A percentile compares a stretch with the other conserved stretches of the same genome.
Conservation (phyloP, 768 basidiomycete species). For the Leccinum disarticulatum region DNA sequence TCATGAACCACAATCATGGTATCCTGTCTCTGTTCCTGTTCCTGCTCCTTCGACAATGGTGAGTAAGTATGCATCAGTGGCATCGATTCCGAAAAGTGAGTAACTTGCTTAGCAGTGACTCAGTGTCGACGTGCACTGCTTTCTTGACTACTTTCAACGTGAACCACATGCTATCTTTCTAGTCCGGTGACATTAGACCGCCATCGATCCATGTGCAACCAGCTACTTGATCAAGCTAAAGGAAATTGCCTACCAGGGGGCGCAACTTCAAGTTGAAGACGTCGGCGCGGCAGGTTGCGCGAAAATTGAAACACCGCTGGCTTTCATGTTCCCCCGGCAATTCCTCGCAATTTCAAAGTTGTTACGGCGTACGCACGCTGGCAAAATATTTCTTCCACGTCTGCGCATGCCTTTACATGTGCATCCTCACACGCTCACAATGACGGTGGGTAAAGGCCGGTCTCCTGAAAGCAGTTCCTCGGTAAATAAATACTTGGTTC, state of each 20-base stretch:
- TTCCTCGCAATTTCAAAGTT: not conserved
- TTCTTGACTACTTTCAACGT: not conserved
- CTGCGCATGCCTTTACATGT: not conserved
- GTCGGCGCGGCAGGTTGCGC: not conserved
- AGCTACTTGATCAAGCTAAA: not conserved
- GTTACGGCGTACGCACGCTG: not conserved
- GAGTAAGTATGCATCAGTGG: not conserved
- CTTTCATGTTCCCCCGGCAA: not conserved
- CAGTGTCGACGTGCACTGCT: not conserved
- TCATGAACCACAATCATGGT: no score
- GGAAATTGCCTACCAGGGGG: not conserved
- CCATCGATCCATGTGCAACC: not conserved
- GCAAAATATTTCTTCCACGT: not conserved
- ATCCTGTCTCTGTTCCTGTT: not conserved
- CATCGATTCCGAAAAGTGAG: not conserved
- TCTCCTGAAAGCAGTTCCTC: not conserved
- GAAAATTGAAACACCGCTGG: not conserved
- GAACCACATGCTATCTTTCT: not conserved
- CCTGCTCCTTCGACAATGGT: not conserved
- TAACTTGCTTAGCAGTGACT: not conserved
- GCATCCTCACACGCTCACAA: not conserved
- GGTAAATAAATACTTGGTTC: not conserved
- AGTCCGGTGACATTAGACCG: not conserved
- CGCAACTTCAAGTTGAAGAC: no score
- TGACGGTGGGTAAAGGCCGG: not conserved